These are phyloP conservation scores for Herpetomonas samuelpessoai DNA, from an alignment of 208 protist species.

Conservation along the genomic window DNA sequence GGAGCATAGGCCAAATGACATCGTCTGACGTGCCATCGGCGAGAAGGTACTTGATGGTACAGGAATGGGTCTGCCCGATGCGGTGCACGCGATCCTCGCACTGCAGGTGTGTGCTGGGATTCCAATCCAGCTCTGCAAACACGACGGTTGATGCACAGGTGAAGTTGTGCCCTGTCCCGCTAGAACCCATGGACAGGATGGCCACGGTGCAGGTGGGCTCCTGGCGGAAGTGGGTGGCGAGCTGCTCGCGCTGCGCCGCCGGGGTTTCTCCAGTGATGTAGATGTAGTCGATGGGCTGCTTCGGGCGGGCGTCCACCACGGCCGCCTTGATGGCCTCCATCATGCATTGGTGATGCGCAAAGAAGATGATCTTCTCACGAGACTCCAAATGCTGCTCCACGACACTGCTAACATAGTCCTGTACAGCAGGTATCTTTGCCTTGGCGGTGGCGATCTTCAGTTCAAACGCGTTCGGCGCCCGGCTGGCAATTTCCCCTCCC, in stretches of 20 bases:
- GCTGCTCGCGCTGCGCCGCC: constrained; percentile 52
- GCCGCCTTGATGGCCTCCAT: constrained; percentile 85
- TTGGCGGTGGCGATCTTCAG: constrained; percentile 81
- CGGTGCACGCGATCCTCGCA: constrained; percentile 96
- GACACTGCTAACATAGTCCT: constrained; percentile 79
- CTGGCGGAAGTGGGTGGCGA: constrained; percentile 78
- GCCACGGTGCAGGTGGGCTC: constrained; percentile 71
- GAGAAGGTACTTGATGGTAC: constrained; percentile 93
- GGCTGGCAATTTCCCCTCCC: constrained; percentile 14
- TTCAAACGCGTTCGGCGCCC: constrained; percentile 70
- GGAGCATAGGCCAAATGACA: constrained; percentile 90
- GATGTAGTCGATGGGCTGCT: constrained; percentile 85
- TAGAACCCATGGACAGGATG: constrained; percentile 93
- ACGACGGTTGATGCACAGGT: constrained; percentile 93
- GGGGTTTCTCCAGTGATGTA: constrained; percentile 90
- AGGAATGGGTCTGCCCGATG: constrained; percentile 91
- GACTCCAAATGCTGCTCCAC: constrained; percentile 76
- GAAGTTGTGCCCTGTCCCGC: constrained; percentile 95
- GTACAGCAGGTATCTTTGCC: constrained; percentile 88
- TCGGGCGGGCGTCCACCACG: constrained; percentile 61
- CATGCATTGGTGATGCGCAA: constrained; percentile 93
- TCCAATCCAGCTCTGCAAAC: constrained; percentile 98
- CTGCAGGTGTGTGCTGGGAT: constrained; percentile 94
- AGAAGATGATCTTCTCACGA: constrained; percentile 91
- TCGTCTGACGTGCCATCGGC: constrained; percentile 89